These are phyloP conservation scores for Ampelocalamus luodianensis DNA, from an alignment of 176 grass and related monocot genomes.

Conservation along the genomic window DNA sequence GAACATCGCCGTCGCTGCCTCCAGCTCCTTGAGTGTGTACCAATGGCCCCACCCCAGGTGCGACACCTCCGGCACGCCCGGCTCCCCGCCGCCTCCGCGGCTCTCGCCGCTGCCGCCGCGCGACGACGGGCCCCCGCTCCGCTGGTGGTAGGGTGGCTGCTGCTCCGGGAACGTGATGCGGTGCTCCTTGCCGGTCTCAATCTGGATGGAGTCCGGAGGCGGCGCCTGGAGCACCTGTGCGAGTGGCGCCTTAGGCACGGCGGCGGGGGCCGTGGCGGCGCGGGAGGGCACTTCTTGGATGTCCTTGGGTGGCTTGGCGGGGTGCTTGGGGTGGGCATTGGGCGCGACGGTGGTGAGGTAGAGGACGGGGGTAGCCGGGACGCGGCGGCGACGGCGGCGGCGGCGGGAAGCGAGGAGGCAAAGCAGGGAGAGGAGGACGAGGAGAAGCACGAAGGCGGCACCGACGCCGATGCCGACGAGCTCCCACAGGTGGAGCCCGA, in stretches of 20 bases:
- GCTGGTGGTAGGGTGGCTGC: conserved; percentile 50
- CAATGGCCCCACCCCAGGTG: conserved; percentile 93
- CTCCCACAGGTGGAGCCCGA: conserved; percentile 81
- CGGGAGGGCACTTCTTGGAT: conserved; percentile 64
- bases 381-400: conserved; percentile 50
- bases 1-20: conserved; percentile 81
- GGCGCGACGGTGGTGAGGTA: conserved; percentile 48
- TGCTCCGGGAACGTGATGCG: conserved; percentile 88
- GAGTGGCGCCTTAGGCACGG: conserved; percentile 36
- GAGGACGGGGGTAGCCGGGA: conserved; percentile 49
- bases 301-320: conserved; percentile 58
- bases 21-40: conserved; percentile 96
- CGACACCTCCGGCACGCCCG: conserved; percentile 71
- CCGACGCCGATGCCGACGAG: conserved; percentile 79
- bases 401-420: conserved; percentile 69
- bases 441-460: conserved; percentile 80
- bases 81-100: conserved; percentile 61
- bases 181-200: too few relatives aligned
- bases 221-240: conserved; percentile 48
- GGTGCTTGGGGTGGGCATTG: conserved; percentile 56
- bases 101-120: conserved; percentile 85
- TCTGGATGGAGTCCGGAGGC: conserved; percentile 60
- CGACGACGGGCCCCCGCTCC: conserved; percentile 72
- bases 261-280: not conserved
- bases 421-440: conserved; percentile 75